Base-by-base conservation (phyloP, 306 rosid genomes). In the Castanospermum australe region DNA sequence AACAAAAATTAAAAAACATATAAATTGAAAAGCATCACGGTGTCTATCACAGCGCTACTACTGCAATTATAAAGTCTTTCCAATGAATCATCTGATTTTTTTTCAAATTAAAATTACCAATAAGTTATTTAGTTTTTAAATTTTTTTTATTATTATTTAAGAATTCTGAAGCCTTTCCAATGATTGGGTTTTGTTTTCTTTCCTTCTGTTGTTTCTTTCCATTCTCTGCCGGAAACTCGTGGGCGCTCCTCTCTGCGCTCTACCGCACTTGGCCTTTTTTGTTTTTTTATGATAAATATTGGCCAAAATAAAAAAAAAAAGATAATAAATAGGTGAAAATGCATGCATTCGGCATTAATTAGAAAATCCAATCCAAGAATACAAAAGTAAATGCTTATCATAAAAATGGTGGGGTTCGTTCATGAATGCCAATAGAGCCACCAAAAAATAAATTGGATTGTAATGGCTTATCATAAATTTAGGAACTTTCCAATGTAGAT, bases 201-300 rank as follows among this genome's bases (percentile, higher is more conserved):
- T 48, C 30, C 71, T 33, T 17, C 17, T 44, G 67, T 67, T 83
- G 39, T 10, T 0, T 59, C 39, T 28, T 59, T 55, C 33, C 22
- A 55, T 55, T 24, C 38, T 59, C 65, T 18, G 28, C 61, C 61
- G 86, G 54, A 21, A 72, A 38, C 1, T 60, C 14, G 1, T 5
- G 51, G 65, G 42, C 75, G 65, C 79, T 60, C 69, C 28, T 9
- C 57, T 77, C 2, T 57, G 39, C 83, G 85, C 81, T 83, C 87
- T 86, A 8, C 17, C 80, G 83, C 89, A 79, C 67, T 71, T 36
- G 32, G 10, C 32, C 2, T 5, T n/a, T 67, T 67, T 10, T 14
- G 9, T 25, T 65, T 13, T 42, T 36, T 28, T 54, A 2, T 54
- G 2, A 8, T 0, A 6, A 4, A 3, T 6, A n/a, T n/a, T n/a